Evolutionary conservation across 2,329 filamentous ascomycete genomes (phyloP).

Genomic region (Davidsoniella australis): DNA sequence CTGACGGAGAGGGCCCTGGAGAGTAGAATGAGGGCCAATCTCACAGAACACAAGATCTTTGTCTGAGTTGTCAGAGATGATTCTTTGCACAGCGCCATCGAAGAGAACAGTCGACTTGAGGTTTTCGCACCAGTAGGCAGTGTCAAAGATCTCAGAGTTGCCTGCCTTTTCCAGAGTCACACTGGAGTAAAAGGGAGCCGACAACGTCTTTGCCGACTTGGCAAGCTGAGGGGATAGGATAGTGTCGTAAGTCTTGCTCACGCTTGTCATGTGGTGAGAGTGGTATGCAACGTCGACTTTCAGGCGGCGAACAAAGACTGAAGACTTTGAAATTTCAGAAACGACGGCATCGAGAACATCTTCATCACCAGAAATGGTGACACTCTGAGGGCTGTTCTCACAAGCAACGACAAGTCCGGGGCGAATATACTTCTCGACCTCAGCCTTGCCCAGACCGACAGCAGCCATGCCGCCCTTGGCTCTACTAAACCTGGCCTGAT

Average conservation of each 20-base stretch:
- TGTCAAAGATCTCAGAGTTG: no score
- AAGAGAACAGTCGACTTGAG: slow-evolving; percentile 19
- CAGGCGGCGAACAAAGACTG: slow-evolving; percentile 14
- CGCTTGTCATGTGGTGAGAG: slow-evolving; percentile 19
- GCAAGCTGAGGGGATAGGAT: no score
- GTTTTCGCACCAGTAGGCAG: slow-evolving; percentile 19
- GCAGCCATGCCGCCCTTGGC: slow-evolving; percentile 20
- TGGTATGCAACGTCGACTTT: slow-evolving; percentile 16
- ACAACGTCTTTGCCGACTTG: no score
- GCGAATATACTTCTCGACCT: slow-evolving; percentile 9
- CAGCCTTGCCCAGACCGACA: slow-evolving; percentile 15
- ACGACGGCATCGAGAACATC: slow-evolving; percentile 16
- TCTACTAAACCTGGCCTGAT: background rate
- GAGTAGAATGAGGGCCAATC: slow-evolving; percentile 16
- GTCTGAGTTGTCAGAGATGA: background rate
- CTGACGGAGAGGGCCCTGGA: slow-evolving; percentile 15
- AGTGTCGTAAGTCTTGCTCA: no score
- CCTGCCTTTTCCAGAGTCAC: no score
- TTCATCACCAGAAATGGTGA: slow-evolving; percentile 22
- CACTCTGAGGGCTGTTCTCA: slow-evolving; percentile 21
- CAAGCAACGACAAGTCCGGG: slow-evolving; percentile 20
- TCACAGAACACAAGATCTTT: slow-evolving; percentile 15
- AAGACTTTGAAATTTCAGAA: slow-evolving; percentile 6
- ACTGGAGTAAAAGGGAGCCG: no score
- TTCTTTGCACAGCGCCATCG: slow-evolving; percentile 12